Conservation (phyloP, 495 filamentous ascomycete species). For the Aspergillus steynii region DNA sequence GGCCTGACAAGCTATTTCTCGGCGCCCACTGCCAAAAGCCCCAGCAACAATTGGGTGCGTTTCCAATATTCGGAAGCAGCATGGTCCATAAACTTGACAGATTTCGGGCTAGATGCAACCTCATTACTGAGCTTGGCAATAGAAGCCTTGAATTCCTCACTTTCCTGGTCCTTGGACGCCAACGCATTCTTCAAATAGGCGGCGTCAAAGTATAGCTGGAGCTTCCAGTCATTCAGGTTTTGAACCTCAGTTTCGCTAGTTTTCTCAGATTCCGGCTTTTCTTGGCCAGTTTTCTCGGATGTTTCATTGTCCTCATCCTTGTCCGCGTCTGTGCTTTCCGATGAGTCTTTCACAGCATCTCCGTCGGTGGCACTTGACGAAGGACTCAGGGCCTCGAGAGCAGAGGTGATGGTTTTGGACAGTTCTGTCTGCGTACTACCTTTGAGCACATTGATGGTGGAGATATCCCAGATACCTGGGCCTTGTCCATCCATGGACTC, state of each 20-base stretch:
- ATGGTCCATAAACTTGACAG: constrained; percentile 52
- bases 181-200: constrained; percentile 60
- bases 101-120: constrained; percentile 44
- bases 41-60: constrained; percentile 75
- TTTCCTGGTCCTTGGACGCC: constrained; percentile 20
- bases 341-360: background rate
- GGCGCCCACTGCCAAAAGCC: constrained; percentile 38
- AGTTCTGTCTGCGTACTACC: constrained; percentile 40
- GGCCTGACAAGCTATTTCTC: background rate
- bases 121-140: constrained; percentile 46
- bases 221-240: constrained; percentile 51
- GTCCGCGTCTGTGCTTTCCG: background rate
- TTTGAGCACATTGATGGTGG: constrained; percentile 66
- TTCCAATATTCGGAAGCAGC: constrained; percentile 74
- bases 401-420: constrained; percentile 21
- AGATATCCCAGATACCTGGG: constrained; percentile 79
- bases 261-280: constrained; percentile 9
- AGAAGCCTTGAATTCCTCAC: constrained; percentile 45
- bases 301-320: background rate
- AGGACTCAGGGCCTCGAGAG: constrained; percentile 24
- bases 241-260: constrained; percentile 13
- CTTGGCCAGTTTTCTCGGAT: background rate
- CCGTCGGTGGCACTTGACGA: constrained; percentile 2
- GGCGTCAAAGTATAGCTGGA: constrained; percentile 80
- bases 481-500: constrained; percentile 68